These are phyloP conservation scores for Spencermartinsiella ligniputridi DNA, from an alignment of 1,139 yeast species.

Conservation along the genomic window DNA sequence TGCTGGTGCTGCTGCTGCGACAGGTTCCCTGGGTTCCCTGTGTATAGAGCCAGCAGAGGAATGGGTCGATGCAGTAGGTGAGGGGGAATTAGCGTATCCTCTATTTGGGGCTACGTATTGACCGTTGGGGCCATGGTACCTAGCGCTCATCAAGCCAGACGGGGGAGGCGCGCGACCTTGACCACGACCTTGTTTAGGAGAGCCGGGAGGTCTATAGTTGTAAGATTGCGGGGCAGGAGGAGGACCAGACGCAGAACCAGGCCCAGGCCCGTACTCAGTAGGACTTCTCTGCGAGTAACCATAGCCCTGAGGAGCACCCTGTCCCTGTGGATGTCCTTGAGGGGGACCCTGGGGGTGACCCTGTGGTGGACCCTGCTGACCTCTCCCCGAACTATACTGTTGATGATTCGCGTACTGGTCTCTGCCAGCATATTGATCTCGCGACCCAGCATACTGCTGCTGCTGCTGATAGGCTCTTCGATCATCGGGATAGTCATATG, in stretches of 20 bases:
- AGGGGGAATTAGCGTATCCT: not conserved
- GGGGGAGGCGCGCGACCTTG: conserved; percentile 6
- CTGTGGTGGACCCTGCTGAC: conserved; percentile 4
- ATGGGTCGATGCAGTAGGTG: not conserved
- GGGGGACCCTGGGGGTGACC: conserved; percentile 1
- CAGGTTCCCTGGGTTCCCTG: too few relatives aligned
- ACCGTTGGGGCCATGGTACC: conserved; percentile 6
- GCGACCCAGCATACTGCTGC: conserved; percentile 1
- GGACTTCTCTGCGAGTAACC: not conserved
- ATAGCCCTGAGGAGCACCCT: conserved; percentile 5
- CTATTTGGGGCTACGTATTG: conserved; percentile 4
- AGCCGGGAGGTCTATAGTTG: not conserved
- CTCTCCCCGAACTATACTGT: not conserved
- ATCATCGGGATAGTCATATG: not conserved
- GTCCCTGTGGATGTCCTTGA: conserved; percentile 6
- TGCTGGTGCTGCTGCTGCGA: not conserved
- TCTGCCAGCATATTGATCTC: not conserved
- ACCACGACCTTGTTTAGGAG: conserved; percentile 5
- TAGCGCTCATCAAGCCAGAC: conserved; percentile 4
- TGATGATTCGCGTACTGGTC: too few relatives aligned
- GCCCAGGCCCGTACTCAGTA: not conserved
- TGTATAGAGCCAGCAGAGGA: not conserved
- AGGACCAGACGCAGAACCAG: not conserved
- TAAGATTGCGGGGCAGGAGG: not conserved
- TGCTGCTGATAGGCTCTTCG: not conserved